Conservation (phyloP, 176 grass and related monocot species). For the Triticum monococcum region DNA sequence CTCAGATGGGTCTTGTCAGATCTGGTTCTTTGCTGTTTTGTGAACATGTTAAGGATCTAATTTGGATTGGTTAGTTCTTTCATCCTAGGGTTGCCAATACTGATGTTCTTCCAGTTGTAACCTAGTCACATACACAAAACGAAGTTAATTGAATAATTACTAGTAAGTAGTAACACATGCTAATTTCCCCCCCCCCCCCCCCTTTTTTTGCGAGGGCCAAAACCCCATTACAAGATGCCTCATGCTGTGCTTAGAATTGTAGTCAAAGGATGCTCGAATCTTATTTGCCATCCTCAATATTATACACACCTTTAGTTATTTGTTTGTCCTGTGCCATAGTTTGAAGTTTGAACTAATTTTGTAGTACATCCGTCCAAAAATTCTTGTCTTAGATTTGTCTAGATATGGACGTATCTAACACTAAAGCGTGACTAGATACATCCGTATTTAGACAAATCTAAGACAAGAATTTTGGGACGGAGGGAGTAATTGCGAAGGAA, state of each 20-base stretch:
- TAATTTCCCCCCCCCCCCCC: background rate
- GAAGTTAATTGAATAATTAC: background rate
- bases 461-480: no score
- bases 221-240: background rate
- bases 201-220: background rate
- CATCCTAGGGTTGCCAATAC: background rate
- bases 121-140: background rate
- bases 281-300: conserved; percentile 20
- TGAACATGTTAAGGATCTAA: background rate
- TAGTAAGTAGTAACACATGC: background rate
- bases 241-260: background rate
- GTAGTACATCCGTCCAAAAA: background rate
- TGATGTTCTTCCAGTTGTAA: background rate
- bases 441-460: no score
- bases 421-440: no score
- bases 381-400: no score
- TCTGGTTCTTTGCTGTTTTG: background rate
- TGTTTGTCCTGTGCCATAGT: background rate
- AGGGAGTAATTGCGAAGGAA: background rate
- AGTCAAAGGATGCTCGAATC: background rate
- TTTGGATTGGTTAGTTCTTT: background rate
- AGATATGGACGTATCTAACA: no score
- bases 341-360: background rate
- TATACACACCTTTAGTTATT: background rate
- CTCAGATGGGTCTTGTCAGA: background rate